phyloP scores from a whole-genome alignment of 1,139 yeast species.

The Taphrina flavorubra region DNA sequence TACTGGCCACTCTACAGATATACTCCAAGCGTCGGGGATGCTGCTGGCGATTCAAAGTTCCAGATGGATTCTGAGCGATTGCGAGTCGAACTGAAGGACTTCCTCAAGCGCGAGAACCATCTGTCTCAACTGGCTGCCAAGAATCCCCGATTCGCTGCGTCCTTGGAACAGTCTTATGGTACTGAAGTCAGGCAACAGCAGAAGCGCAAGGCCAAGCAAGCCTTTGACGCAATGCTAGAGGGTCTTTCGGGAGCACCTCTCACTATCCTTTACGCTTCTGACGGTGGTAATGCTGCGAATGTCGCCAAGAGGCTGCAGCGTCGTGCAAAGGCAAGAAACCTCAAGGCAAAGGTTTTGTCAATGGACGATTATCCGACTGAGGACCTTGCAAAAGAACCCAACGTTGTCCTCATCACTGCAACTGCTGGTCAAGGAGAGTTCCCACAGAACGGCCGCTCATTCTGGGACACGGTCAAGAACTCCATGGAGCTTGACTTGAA shows the following conservation, averaged over 20 bases:
- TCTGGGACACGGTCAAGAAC: conserved; percentile 77
- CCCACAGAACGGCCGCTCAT: conserved; percentile 75
- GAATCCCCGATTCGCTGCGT: conserved; percentile 78
- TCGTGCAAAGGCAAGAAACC: conserved; percentile 62
- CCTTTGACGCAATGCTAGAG: conserved; percentile 75
- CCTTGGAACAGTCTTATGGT: conserved; percentile 68
- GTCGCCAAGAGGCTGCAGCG: conserved; percentile 71
- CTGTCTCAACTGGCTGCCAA: conserved; percentile 73
- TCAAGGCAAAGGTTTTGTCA: conserved; percentile 60
- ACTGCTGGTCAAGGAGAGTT: conserved; percentile 97
- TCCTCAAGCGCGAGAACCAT: conserved; percentile 88
- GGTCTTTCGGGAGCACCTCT: conserved; percentile 93
- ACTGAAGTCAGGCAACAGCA: conserved; percentile 67
- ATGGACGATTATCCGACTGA: conserved; percentile 67
- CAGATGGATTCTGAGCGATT: conserved; percentile 83
- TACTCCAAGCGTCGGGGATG: conserved; percentile 63
- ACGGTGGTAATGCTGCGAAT: conserved; percentile 91
- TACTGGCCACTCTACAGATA: conserved; percentile 94
- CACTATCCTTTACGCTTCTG: conserved; percentile 89
- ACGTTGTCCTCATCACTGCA: conserved; percentile 73
- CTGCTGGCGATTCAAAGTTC: conserved; percentile 60
- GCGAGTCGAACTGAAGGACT: conserved; percentile 74
- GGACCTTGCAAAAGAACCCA: conserved; percentile 67
- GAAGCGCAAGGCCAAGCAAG: conserved; percentile 72
- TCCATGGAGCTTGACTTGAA: conserved; percentile 68